Percentiles rank a stretch among this genome's conserved stretches.
phyloP scores from a whole-genome alignment of 495 filamentous ascomycete genomes.

The Penicillium tannophilum region DNA sequence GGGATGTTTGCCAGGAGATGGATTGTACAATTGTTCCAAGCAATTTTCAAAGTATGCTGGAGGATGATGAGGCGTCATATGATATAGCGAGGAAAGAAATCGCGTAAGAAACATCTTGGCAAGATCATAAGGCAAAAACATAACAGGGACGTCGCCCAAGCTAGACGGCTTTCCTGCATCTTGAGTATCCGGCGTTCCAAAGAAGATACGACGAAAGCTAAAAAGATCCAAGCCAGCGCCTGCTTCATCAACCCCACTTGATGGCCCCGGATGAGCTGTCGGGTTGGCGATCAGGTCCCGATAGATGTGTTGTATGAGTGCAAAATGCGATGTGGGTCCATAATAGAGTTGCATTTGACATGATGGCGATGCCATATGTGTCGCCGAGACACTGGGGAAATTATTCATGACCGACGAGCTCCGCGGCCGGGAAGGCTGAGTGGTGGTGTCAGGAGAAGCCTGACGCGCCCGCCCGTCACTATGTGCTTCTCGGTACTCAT shows the following conservation, averaged over 20 bases:
- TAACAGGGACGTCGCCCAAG: conserved; percentile 26
- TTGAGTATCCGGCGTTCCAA: conserved; percentile 41
- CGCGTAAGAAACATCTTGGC: conserved; percentile 39
- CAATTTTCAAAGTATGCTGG: conserved; percentile 29
- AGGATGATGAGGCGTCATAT: conserved; percentile 36
- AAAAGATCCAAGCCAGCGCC: conserved; percentile 48
- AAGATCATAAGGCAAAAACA: conserved; percentile 41
- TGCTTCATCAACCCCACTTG: conserved; percentile 45
- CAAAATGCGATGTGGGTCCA: conserved; percentile 48
- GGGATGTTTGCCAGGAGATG: conserved; percentile 18
- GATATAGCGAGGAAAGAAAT: conserved; percentile 38
- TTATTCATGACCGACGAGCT: conserved; percentile 30
- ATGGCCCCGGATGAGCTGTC: conserved; percentile 25
- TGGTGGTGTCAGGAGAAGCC: conserved; percentile 18
- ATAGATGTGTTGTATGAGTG: conserved; percentile 49
- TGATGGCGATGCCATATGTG: conserved; percentile 48
- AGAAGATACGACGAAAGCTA: conserved; percentile 49
- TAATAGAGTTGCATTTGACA: conserved; percentile 50
- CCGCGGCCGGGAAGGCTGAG: conserved; percentile 18
- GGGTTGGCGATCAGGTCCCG: conserved; percentile 38
- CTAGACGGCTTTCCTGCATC: conserved; percentile 22
- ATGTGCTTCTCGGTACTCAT: conserved; percentile 18
- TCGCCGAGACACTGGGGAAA: conserved; percentile 47
- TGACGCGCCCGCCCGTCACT: conserved; percentile 14
- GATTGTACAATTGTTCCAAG: conserved; percentile 37